Conservation (phyloP, 1,284 basidiomycete genomes). For the Coniferiporia weirii region DNA sequence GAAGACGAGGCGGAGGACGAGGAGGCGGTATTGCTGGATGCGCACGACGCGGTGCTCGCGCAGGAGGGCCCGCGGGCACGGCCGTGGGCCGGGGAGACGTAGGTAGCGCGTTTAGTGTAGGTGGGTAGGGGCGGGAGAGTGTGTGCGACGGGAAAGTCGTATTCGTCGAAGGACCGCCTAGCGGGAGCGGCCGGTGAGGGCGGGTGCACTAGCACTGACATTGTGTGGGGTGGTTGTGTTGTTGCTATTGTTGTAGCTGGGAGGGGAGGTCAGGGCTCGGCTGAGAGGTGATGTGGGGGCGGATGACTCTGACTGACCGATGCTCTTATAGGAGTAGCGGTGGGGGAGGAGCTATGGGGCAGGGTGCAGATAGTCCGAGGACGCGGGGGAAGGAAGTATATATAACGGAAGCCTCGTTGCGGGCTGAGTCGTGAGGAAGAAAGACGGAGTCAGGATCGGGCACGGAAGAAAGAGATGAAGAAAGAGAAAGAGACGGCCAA, state of each 20-base stretch:
- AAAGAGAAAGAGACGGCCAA: no score
- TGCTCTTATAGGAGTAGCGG: neutral
- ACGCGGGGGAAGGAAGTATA: neutral
- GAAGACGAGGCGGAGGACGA: neutral
- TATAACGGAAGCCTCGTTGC: neutral
- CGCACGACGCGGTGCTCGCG: conserved; percentile 1
- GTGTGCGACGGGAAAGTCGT: conserved; percentile 3
- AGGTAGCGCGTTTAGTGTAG: neutral
- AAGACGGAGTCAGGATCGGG: neutral
- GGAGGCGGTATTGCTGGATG: neutral
- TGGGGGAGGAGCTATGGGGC: no score
- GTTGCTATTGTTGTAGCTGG: neutral
- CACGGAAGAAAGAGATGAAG: neutral
- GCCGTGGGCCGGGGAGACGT: neutral
- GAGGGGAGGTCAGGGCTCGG: neutral
- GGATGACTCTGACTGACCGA: neutral
- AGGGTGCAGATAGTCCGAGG: neutral
- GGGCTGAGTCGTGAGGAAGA: neutral
- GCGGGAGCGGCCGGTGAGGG: neutral
- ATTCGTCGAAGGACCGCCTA: neutral
- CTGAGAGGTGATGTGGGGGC: neutral
- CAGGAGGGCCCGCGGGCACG: conserved; percentile 5
- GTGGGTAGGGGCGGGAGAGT: neutral
- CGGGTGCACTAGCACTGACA: neutral
- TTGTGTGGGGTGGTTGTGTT: neutral